Base-by-base conservation (phyloP, 768 basidiomycete genomes). In the Kwoniella heveanensis region DNA sequence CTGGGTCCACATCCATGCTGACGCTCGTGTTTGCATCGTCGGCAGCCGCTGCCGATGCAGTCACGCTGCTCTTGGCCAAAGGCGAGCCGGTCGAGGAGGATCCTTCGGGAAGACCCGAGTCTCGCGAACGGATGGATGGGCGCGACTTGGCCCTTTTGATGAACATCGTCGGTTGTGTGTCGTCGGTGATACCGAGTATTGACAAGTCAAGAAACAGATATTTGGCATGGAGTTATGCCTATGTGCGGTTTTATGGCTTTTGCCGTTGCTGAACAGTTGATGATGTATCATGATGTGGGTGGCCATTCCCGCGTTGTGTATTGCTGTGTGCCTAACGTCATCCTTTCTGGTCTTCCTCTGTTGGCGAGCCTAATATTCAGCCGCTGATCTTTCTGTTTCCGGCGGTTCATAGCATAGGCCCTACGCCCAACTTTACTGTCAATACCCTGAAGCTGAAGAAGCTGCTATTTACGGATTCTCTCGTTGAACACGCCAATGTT, bases 131-230 rank as follows among this genome's bases (percentile, higher is more conserved):
- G 1, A 74, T 57, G 30, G 71, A 75, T 1, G 73, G 69, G 17
- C 75, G 66, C 15, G 71, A 67, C 53, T 75, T 77, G 44, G 70
- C 72, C 55, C 73, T 49, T 62, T 79, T 79, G 57, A 77, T 75
- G 70, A 79, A 79, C 73, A 74, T 74, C 19, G 15, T 50, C 55
- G 22, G 54, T 7, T 8, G 32, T 36, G 32, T 36, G 6, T 36
- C 32, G 32, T 36, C 13, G 32, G 13, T 6, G 13, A 36, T 6
- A 36, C n/a, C n/a, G n/a, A n/a, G n/a, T n/a, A n/a, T n/a, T n/a
- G n/a, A n/a, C n/a, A n/a, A n/a, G n/a, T n/a, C n/a, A n/a, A n/a
- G n/a, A n/a, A n/a, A n/a, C n/a, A n/a, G n/a, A n/a, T n/a, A n/a
- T n/a, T n/a, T n/a, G n/a, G n/a, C n/a, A n/a, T n/a, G n/a, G n/a